These are phyloP conservation scores for Penicillium psychrofluorescens DNA, from an alignment of 495 filamentous ascomycete species.

Conservation along the genomic window DNA sequence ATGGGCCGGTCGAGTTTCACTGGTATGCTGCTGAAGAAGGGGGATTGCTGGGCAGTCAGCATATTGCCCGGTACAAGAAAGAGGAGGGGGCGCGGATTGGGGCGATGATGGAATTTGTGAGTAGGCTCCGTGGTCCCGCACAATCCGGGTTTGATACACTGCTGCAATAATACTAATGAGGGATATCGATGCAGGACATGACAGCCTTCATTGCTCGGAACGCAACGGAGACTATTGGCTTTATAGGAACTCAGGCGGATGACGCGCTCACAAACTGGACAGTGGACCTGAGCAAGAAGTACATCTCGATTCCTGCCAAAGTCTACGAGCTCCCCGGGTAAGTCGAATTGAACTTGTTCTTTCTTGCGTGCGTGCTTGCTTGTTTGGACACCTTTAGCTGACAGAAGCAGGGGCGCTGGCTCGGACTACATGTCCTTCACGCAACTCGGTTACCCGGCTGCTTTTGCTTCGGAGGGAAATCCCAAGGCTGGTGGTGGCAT, in stretches of 20 bases:
- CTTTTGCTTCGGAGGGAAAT: constrained; percentile 9
- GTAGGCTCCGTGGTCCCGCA: background rate
- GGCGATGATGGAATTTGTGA: constrained; percentile 11
- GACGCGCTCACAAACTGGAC: constrained; percentile 6
- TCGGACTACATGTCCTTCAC: constrained; percentile 11
- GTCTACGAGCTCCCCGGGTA: constrained; percentile 6
- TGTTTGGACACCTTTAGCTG: background rate
- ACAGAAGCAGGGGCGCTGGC: constrained; percentile 2
- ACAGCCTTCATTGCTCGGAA: constrained; percentile 5
- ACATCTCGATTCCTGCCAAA: constrained; percentile 6
- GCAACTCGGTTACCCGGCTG: constrained; percentile 7
- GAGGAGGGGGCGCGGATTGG: constrained; percentile 4
- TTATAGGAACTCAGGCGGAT: constrained; percentile 6
- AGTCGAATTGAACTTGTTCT: background rate
- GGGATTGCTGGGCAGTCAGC: constrained; percentile 7
- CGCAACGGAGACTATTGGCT: constrained; percentile 8
- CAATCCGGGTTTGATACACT: too few species aligned
- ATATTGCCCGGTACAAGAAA: constrained; percentile 6
- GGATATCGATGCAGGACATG: constrained; percentile 4
- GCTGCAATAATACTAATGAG: background rate
- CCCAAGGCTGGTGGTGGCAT: constrained; percentile 3
- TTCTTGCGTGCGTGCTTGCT: background rate
- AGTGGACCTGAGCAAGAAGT: constrained; percentile 3
- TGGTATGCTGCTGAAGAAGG: constrained; percentile 11
- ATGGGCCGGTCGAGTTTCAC: constrained; percentile 10